These are phyloP conservation scores for Colletotrichum shisoi DNA, from an alignment of 2,329 filamentous ascomycete species.

Conservation along the genomic window DNA sequence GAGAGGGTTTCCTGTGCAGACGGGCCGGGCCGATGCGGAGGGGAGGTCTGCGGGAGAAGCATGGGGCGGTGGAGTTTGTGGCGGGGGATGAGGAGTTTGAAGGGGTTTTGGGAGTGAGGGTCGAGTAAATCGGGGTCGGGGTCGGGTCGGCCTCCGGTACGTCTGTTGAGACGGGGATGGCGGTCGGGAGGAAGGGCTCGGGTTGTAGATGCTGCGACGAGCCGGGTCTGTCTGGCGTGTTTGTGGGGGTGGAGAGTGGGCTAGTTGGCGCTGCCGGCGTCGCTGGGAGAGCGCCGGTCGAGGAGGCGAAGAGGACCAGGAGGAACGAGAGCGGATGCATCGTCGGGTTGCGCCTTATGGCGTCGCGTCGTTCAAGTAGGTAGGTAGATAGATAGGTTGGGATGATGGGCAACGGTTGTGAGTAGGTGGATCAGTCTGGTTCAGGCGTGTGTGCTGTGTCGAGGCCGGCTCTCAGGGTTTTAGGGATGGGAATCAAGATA, in stretches of 20 bases:
- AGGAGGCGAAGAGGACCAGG: slow-evolving; percentile 30
- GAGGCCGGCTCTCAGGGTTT: slow-evolving; percentile 7
- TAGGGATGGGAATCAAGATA: too few relatives aligned
- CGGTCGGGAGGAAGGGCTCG: slow-evolving; percentile 23
- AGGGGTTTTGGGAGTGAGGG: slow-evolving; percentile 7
- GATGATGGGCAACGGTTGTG: not conserved
- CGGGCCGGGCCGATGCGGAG: slow-evolving; percentile 32
- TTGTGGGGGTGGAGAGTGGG: slow-evolving; percentile 2
- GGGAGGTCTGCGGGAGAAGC: slow-evolving; percentile 23
- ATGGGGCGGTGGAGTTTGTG: slow-evolving; percentile 18
- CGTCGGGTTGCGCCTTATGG: not conserved
- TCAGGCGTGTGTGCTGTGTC: too few relatives aligned
- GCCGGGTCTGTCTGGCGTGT: not conserved
- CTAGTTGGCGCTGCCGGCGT: slow-evolving; percentile 22
- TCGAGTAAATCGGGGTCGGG: slow-evolving; percentile 29
- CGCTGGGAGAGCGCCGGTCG: slow-evolving; percentile 24
- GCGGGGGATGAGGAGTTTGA: slow-evolving; percentile 29
- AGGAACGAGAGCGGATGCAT: slow-evolving; percentile 23
- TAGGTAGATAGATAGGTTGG: not conserved
- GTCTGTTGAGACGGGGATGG: slow-evolving; percentile 3
- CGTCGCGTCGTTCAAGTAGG: not conserved
- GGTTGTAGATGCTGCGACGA: not conserved
- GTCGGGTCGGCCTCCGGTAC: not conserved
- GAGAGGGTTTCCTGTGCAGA: slow-evolving; percentile 22
- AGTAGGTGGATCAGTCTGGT: too few relatives aligned